Evolutionary conservation across 345 rosid species (phyloP).

Genomic region (Rhodomyrtus tomentosa): DNA sequence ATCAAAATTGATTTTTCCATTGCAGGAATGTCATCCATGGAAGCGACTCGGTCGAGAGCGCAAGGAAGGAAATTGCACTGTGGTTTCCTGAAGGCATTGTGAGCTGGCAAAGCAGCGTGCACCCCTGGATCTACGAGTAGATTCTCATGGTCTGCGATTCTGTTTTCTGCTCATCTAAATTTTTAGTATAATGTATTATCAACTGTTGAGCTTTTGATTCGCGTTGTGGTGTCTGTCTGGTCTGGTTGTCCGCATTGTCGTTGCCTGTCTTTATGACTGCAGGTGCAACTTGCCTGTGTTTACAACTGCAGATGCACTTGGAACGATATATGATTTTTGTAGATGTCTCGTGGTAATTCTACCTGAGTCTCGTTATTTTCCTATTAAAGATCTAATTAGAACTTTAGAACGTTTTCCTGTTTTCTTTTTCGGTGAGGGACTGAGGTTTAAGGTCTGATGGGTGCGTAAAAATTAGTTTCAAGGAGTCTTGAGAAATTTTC

Average conservation of each 20-base stretch:
- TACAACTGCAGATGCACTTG: not conserved
- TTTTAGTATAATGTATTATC: not conserved
- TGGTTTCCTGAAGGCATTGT: conserved; percentile 88
- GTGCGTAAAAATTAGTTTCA: no score
- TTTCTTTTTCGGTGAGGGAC: no score
- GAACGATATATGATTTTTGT: not conserved
- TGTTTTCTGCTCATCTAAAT: not conserved
- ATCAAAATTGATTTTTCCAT: not conserved
- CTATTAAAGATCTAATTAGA: not conserved
- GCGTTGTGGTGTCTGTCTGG: not conserved
- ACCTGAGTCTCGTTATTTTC: not conserved
- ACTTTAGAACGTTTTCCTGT: no score
- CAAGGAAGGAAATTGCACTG: conserved; percentile 70
- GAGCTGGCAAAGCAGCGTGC: conserved; percentile 73
- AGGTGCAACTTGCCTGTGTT: not conserved
- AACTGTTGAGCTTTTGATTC: not conserved
- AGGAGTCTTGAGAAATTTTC: not conserved
- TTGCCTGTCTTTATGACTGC: not conserved
- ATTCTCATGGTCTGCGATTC: not conserved
- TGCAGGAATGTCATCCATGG: conserved; percentile 89
- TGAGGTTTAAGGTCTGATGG: not conserved
- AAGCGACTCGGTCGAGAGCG: conserved; percentile 79
- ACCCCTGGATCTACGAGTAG: conserved; percentile 84
- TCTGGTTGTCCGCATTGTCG: not conserved
- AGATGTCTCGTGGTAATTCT: not conserved